Base-by-base conservation (phyloP, 805 yeast species). In the Yarrowia sp. region DNA sequence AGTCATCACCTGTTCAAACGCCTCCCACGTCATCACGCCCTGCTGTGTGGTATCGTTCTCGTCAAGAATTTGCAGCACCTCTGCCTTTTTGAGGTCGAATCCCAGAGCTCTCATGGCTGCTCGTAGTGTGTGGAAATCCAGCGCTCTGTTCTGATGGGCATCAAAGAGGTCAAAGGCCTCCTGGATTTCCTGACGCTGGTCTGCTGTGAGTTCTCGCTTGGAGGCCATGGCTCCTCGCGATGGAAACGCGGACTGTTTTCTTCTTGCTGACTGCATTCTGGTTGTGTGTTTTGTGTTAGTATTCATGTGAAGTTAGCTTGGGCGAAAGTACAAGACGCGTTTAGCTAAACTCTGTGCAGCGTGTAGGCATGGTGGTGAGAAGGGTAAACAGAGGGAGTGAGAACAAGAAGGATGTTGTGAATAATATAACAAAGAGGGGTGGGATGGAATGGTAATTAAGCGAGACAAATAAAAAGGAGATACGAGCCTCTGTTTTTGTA, bases 91-190 rank as follows among this genome's bases (percentile, higher is more conserved):
- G 73, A 90, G 82, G 56, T 93, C 97, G 75, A 95, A 95, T 1
- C 99, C 99, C 49, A 95, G 82, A 0, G 99, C 99, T 68, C 97
- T 81, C 81, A 95, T 86, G 0, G 99, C 98, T 19, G 92, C 97
- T 78, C 75, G 7, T 1, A 65, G 52, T 0, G 61, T 98, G 75
- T 95, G 98, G 77, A 90, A 94, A 74, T 95, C 98, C 65, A 95
- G 82, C 72, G 83, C 85, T 3, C 97, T 97, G 77, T 95, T 98
- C 70, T 86, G 87, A 78, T 95, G 92, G 90, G 91, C 88, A 75
- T 95, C 99, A 78, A 95, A 95, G 41, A 94, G 82, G 63, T 89
- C 85, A 76, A 94, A 94, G 2, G 98, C 98, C 76, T 93, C 98
- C 70, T 92, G 83, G 72, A 93, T 91, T 76, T 94, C 97, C 75